phyloP scores from a whole-genome alignment of 2,329 filamentous ascomycete genomes.

The Fusarium lateritium region DNA sequence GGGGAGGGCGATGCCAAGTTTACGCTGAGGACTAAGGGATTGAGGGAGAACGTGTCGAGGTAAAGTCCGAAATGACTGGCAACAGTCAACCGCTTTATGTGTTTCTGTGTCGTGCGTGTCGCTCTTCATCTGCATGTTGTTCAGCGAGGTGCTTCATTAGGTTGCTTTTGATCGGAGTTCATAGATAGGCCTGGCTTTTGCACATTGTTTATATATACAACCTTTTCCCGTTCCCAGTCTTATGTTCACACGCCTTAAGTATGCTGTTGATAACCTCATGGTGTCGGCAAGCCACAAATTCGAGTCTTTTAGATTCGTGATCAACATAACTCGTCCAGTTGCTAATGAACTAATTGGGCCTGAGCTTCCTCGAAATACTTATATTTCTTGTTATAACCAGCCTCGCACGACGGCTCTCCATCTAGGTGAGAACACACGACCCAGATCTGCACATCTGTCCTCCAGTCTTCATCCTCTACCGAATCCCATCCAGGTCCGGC shows the following conservation, averaged over 20 bases:
- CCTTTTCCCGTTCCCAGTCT: no score
- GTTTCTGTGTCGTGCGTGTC: background rate
- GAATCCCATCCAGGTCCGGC: no score
- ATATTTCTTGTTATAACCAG: no score
- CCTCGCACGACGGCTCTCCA: background rate
- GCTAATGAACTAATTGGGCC: no score
- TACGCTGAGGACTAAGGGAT: slow-evolving; percentile 69
- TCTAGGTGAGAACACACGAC: background rate
- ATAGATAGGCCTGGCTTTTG: slow-evolving; percentile 6
- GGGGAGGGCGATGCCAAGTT: slow-evolving; percentile 62
- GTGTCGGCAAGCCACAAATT: no score
- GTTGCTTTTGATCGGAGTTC: slow-evolving; percentile 9
- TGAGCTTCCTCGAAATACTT: no score
- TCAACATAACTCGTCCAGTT: no score
- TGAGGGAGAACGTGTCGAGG: slow-evolving; percentile 64
- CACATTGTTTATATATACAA: background rate
- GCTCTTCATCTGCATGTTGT: background rate
- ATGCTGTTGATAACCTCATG: no score
- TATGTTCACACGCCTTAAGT: no score
- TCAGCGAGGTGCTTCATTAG: slow-evolving; percentile 21
- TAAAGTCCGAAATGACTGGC: slow-evolving; percentile 2
- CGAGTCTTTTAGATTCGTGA: no score
- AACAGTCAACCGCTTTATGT: background rate
- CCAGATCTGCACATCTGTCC: background rate
- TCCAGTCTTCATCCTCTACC: background rate